These are phyloP conservation scores for Aspergillus japonicus DNA, from an alignment of 2,329 filamentous ascomycete species.

Conservation along the genomic window DNA sequence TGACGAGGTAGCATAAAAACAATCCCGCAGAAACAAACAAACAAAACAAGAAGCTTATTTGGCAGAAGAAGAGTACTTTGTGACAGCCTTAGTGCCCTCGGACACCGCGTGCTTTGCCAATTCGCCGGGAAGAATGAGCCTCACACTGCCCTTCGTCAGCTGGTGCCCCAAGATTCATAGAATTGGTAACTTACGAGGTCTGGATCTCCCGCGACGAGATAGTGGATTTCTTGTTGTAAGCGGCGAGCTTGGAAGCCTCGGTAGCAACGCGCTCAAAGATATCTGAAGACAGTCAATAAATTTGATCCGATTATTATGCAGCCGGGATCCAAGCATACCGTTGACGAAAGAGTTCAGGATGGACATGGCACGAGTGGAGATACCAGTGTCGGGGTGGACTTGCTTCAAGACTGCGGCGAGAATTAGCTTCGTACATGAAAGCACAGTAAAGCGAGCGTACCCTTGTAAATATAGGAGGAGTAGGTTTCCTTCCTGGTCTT, in stretches of 20 bases:
- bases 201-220: constrained; percentile 99
- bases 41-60: constrained; percentile 71
- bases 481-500: constrained; percentile 99
- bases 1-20: constrained; percentile 44
- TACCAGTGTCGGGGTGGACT: constrained; percentile 99
- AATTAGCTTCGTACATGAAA: constrained; percentile 23
- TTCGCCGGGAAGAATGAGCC: constrained; percentile 96
- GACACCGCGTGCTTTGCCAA: constrained; percentile 99
- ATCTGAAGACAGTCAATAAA: constrained; percentile 54
- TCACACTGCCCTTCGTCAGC: constrained; percentile 59
- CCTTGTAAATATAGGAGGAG: constrained; percentile 99
- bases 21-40: constrained; percentile 55
- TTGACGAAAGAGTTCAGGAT: constrained; percentile 99
- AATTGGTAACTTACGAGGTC: constrained; percentile 66
- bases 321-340: constrained; percentile 58
- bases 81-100: constrained; percentile 99
- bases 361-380: constrained; percentile 99
- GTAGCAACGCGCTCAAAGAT: constrained; percentile 99
- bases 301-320: background rate
- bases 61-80: constrained; percentile 99
- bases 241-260: constrained; percentile 97
- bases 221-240: constrained; percentile 99
- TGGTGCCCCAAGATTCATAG: background rate
- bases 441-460: constrained; percentile 54
- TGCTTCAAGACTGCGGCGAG: constrained; percentile 84